Evolutionary conservation across 139 green algal genomes (phyloP).

Genomic region (Picochlorum sp.): DNA sequence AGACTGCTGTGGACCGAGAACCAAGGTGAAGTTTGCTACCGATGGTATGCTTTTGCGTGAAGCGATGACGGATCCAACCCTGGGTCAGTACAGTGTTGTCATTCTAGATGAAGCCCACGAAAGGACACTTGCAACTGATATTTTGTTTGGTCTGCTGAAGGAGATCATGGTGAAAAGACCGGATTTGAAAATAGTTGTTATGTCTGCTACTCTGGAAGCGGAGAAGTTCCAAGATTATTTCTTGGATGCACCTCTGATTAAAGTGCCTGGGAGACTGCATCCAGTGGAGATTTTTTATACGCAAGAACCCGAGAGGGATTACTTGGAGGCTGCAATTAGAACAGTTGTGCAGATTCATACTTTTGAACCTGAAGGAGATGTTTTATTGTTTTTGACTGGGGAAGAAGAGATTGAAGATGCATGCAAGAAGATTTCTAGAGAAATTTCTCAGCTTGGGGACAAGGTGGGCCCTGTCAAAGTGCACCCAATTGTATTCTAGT

Average conservation of each 20-base stretch:
- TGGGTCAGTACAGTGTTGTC: slow-evolving; percentile 73
- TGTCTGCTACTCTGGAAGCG: slow-evolving; percentile 96
- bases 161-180: slow-evolving; percentile 74
- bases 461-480: slow-evolving; percentile 85
- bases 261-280: slow-evolving; percentile 92
- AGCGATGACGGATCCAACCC: slow-evolving; percentile 74
- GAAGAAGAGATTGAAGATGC: slow-evolving; percentile 99
- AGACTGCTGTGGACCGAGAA: slow-evolving; percentile 58
- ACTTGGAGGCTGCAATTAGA: slow-evolving; percentile 94
- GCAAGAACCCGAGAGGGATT: slow-evolving; percentile 94
- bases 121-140: slow-evolving; percentile 74
- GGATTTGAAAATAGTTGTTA: slow-evolving; percentile 98
- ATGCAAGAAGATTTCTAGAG: slow-evolving; percentile 18
- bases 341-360: slow-evolving; percentile 95
- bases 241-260: slow-evolving; percentile 89
- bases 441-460: slow-evolving; percentile 20
- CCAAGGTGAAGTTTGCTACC: slow-evolving; percentile 85
- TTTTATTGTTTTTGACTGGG: slow-evolving; percentile 97
- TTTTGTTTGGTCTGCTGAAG: slow-evolving; percentile 84
- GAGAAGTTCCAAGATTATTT: slow-evolving; percentile 99
- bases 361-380: slow-evolving; percentile 79
- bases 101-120: slow-evolving; percentile 86
- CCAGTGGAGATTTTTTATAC: slow-evolving; percentile 99
- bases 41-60: slow-evolving; percentile 97
- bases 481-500: slow-evolving; percentile 91